phyloP scores from a whole-genome alignment of 148 eudicot genomes.

The Vaccinium vitisidaea region DNA sequence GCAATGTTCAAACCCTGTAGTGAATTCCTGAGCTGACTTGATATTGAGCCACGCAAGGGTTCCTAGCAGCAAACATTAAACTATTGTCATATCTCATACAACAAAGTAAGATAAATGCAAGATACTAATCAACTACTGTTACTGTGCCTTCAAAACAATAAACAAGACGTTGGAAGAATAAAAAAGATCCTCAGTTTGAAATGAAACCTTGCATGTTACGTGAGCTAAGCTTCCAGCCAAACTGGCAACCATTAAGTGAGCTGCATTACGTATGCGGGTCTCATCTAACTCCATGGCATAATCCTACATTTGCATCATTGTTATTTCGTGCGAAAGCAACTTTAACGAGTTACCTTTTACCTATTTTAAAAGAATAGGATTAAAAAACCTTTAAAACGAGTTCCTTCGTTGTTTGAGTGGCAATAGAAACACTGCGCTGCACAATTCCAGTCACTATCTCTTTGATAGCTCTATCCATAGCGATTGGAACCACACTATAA shows the following conservation, averaged over 20 bases:
- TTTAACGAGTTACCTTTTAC: not conserved
- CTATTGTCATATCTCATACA: slow-evolving; percentile 12
- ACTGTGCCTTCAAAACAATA: not conserved
- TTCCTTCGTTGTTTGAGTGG: slow-evolving; percentile 92
- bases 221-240: slow-evolving; percentile 98
- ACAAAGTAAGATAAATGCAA: not conserved
- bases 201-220: slow-evolving; percentile 89
- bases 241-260: slow-evolving; percentile 97
- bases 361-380: not conserved
- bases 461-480: slow-evolving; percentile 88
- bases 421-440: slow-evolving; percentile 95
- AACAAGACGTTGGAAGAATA: not conserved
- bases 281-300: slow-evolving; percentile 97
- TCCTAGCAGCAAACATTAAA: slow-evolving; percentile 43
- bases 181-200: slow-evolving; percentile 1
- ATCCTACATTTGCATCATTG: slow-evolving; percentile 45
- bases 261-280: slow-evolving; percentile 79
- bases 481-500: slow-evolving; percentile 74
- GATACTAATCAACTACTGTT: not conserved
- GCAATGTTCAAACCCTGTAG: slow-evolving; percentile 57
- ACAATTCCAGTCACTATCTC: slow-evolving; percentile 83
- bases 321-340: not conserved
- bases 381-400: slow-evolving; percentile 81
- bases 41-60: slow-evolving; percentile 80
- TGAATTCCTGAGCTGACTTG: slow-evolving; percentile 65